Evolutionary conservation across 2,329 filamentous ascomycete genomes (phyloP).

Genomic region (Fusarium sp.): DNA sequence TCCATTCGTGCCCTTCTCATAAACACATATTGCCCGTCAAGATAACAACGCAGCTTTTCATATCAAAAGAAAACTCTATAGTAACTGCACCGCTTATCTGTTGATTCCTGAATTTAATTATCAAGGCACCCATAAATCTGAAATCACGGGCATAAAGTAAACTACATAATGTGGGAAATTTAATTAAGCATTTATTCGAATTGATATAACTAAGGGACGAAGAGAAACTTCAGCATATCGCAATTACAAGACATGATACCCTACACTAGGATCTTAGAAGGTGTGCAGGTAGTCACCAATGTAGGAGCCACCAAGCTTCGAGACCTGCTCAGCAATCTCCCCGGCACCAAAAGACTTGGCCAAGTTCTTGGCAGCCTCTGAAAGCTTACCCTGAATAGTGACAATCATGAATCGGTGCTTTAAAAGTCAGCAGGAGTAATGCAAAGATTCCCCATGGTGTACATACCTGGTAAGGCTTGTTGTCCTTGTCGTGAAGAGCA

Average conservation of each 20-base stretch:
- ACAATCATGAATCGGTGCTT: constrained; percentile 30
- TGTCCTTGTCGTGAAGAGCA: constrained; percentile 24
- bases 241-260: fast-evolving
- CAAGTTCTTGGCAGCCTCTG: constrained; percentile 5
- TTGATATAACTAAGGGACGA: fast-evolving
- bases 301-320: constrained; percentile 14
- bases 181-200: fast-evolving
- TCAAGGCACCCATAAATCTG: fast-evolving
- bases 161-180: fast-evolving
- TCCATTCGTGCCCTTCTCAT: no score
- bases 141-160: fast-evolving
- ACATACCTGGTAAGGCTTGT: constrained; percentile 29
- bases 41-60: no score
- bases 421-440: fast-evolving
- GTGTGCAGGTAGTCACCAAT: constrained; percentile 27
- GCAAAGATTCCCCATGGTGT: fast-evolving
- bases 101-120: no score
- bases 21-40: no score
- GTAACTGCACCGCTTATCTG: no score
- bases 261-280: neutral
- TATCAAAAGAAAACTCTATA: no score
- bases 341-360: constrained; percentile 15
- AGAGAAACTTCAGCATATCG: fast-evolving
- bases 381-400: constrained; percentile 5
- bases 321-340: constrained; percentile 11